A percentile compares a stretch with the other conserved stretches of the same genome.
Conservation (phyloP, 208 protist genomes). For the Trypanosoma platydactyli region DNA sequence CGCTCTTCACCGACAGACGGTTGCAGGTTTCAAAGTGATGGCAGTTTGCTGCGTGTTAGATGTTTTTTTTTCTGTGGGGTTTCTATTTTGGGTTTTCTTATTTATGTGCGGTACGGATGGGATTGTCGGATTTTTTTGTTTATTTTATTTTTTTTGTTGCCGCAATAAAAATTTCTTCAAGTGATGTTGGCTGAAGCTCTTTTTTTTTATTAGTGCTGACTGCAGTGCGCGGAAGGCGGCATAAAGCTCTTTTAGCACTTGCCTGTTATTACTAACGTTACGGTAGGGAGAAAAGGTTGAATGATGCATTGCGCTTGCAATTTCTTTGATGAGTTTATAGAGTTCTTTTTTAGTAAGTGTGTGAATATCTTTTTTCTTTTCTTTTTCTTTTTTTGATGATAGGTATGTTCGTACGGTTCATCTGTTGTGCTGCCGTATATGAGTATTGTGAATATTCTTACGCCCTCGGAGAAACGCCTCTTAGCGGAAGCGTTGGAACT, state of each 20-base stretch:
- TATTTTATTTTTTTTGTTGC: constrained; percentile 21
- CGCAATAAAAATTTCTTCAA: no score
- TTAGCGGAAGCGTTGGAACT: constrained; percentile 18
- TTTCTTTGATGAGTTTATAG: no score
- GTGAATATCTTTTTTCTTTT: neutral
- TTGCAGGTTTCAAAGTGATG: no score
- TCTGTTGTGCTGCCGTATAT: neutral
- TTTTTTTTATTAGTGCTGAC: no score
- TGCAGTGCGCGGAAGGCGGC: no score
- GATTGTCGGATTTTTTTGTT: constrained; percentile 14
- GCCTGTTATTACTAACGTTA: no score
- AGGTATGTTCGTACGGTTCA: neutral
- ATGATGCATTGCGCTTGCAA: no score
- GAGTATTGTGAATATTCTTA: constrained; percentile 21
- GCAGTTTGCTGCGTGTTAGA: no score
- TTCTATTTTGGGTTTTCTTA: constrained; percentile 17
- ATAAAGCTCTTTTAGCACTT: no score
- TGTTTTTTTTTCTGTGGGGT: constrained; percentile 19
- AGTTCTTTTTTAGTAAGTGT: constrained; percentile 10
- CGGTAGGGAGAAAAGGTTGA: no score
- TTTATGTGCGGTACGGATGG: neutral
- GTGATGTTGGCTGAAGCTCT: no score
- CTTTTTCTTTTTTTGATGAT: constrained; percentile 5
- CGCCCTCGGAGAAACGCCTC: constrained; percentile 16
- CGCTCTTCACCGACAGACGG: no score